These are phyloP conservation scores for Cladosporium sp. DNA, from an alignment of 2,329 filamentous ascomycete species.

Conservation along the genomic window DNA sequence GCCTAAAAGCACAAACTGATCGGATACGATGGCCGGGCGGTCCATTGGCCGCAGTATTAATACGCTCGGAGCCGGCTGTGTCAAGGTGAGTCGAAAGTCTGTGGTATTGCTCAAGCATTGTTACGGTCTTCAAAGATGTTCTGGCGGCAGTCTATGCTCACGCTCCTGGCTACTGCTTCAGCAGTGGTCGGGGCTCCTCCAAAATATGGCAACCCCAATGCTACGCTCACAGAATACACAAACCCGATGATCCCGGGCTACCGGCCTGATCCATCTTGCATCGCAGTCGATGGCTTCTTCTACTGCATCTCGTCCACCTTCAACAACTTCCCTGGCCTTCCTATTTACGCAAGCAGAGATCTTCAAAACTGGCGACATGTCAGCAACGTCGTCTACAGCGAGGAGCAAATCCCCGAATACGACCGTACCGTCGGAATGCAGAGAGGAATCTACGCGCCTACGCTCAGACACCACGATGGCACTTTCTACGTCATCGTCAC, in stretches of 20 bases:
- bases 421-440: constrained; percentile 31
- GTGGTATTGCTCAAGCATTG: not conserved
- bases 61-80: not conserved
- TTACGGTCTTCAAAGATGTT: not conserved
- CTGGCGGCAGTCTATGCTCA: not conserved
- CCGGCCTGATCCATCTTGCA: constrained; percentile 44
- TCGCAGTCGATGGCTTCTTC: constrained; percentile 35
- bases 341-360: constrained; percentile 41
- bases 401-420: constrained; percentile 36
- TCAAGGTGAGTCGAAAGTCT: not conserved
- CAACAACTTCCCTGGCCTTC: constrained; percentile 41
- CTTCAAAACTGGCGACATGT: constrained; percentile 40
- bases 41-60: not conserved
- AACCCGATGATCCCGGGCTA: constrained; percentile 48
- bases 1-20: constrained; percentile 1
- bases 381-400: constrained; percentile 33
- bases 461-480: constrained; percentile 36
- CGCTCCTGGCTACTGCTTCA: not conserved
- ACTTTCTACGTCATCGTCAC: constrained; percentile 33
- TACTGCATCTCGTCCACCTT: constrained; percentile 44
- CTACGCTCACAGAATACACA: constrained; percentile 22
- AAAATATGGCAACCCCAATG: not conserved
- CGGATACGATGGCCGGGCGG: no score
- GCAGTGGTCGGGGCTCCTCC: not conserved
- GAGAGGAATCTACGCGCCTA: constrained; percentile 39